Evolutionary conservation across 2,329 filamentous ascomycete genomes (phyloP), one percentile per base, ranked within the genome.

Genomic region (Ciborinia camelliae): DNA sequence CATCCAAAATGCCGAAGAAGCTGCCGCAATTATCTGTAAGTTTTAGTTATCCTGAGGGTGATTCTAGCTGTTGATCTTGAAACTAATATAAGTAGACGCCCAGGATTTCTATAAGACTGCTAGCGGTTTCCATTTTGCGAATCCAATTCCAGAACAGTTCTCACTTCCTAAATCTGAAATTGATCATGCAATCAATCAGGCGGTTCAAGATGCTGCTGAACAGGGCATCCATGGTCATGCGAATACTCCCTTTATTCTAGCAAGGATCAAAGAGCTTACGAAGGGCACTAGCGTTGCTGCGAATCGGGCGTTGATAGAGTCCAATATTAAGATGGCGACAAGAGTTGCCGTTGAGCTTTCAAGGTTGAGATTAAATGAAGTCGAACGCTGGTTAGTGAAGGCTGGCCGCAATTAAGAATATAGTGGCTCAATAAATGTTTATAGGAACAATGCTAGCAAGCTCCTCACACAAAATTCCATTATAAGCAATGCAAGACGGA

Each of bases 51-150:
- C 28, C 12, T 12, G 14, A 47, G 2, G 15, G n/a, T 28, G 35
- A 51, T 23, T 26, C 14, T 23, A n/a, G 4, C 12, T 1, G 26
- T 32, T 20, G 32, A 10, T 8, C 20, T 20, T 18, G 28, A 45
- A 28, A 12, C 47, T 63, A 37, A 63, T 6, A 30, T 20, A 12
- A 39, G 26, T 63, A 86, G 82, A 90, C 70, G 90, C 92, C 0
- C 91, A 96, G 78, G 84, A 88, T 71, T 81, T 79, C 59, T 81
- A 96, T 18, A 84, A 84, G 88, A 14, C 47, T 4, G 52, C 39
- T 67, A 92, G 91, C 1, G 95, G 94, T 10, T 79, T 97, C 63
- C 80, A 93, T 65, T 93, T 99, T 73, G 93, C 93, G 64, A 98
- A 96, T 74, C 94, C 89, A 0, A 85, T 90, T 12, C 86, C 89